A percentile compares a stretch with the other conserved stretches of the same genome.
These are phyloP conservation scores for Phialemonium atrogriseum DNA, from an alignment of 2,329 filamentous ascomycete species.

Conservation along the genomic window DNA sequence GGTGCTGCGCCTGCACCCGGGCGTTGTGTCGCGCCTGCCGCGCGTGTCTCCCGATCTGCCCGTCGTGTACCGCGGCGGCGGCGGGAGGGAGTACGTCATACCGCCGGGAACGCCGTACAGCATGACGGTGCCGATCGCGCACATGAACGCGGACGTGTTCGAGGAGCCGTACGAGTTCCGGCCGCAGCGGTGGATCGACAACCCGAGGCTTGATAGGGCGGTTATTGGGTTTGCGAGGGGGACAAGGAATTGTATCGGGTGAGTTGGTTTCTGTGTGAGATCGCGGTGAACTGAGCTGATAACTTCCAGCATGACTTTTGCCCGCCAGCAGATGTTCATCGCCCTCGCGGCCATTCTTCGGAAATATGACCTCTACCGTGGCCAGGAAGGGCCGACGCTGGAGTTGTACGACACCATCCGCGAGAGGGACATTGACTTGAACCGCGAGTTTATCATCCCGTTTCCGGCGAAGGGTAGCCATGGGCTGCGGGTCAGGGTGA, in stretches of 20 bases:
- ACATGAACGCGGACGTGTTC: constrained; percentile 14
- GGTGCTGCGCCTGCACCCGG: constrained; percentile 27
- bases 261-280: constrained; percentile 6
- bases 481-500: constrained; percentile 11
- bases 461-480: constrained; percentile 12
- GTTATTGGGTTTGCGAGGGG: constrained; percentile 16
- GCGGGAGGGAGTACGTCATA: constrained; percentile 11
- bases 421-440: constrained; percentile 12
- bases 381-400: constrained; percentile 16
- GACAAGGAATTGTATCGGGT: constrained; percentile 17
- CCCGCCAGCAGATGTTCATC: constrained; percentile 16
- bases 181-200: constrained; percentile 17
- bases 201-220: constrained; percentile 11
- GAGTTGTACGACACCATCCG: constrained; percentile 14
- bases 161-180: constrained; percentile 12
- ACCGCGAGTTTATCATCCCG: constrained; percentile 14
- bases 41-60: constrained; percentile 20
- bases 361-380: constrained; percentile 15
- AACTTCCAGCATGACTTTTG: constrained; percentile 16
- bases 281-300: too few species aligned
- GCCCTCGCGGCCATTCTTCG: constrained; percentile 15
- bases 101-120: constrained; percentile 11
- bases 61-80: constrained; percentile 16
- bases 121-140: constrained; percentile 14
- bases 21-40: constrained; percentile 19